Evolutionary conservation across 371 early-diverging fungal species (phyloP).

Genomic region (Phascolomyces articulosus): DNA sequence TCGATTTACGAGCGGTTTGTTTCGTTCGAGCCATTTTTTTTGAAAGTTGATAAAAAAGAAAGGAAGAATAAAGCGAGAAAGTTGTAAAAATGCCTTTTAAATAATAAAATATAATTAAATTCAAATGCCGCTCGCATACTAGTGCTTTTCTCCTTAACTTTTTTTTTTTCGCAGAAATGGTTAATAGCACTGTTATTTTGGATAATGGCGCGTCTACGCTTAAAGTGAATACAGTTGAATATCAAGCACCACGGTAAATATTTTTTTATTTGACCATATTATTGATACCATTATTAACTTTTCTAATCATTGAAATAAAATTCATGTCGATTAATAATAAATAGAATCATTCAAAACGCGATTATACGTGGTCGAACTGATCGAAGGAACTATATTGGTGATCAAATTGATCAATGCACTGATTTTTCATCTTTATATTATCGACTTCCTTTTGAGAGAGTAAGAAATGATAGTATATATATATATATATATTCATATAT

Average conservation of each 20-base stretch:
- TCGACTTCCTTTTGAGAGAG: slow-evolving; percentile 81
- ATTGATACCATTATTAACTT: no score
- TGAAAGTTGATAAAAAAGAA: neutral
- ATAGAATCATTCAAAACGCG: slow-evolving; percentile 62
- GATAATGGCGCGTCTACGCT: slow-evolving; percentile 83
- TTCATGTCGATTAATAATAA: neutral
- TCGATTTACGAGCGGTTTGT: slow-evolving; percentile 8
- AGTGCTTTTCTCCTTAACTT: neutral
- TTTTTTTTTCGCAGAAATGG: neutral
- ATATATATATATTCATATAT: neutral
- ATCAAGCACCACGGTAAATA: slow-evolving; percentile 32
- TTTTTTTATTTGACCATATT: no score
- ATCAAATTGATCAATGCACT: slow-evolving; percentile 65
- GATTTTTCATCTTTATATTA: slow-evolving; percentile 79
- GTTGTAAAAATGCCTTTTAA: no score
- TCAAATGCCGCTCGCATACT: neutral
- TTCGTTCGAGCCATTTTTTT: slow-evolving; percentile 3
- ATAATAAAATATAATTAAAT: no score
- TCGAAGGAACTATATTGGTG: slow-evolving; percentile 68
- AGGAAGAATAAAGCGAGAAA: no score
- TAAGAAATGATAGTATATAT: slow-evolving; percentile 19
- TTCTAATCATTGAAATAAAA: no score
- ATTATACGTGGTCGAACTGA: slow-evolving; percentile 65
- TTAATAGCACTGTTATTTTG: neutral
- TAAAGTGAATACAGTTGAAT: slow-evolving; percentile 63